Percentiles rank a stretch among this genome's conserved stretches.
These are phyloP conservation scores for Plasmodium sp. DNA, from an alignment of 169 alveolate species.

Conservation along the genomic window DNA sequence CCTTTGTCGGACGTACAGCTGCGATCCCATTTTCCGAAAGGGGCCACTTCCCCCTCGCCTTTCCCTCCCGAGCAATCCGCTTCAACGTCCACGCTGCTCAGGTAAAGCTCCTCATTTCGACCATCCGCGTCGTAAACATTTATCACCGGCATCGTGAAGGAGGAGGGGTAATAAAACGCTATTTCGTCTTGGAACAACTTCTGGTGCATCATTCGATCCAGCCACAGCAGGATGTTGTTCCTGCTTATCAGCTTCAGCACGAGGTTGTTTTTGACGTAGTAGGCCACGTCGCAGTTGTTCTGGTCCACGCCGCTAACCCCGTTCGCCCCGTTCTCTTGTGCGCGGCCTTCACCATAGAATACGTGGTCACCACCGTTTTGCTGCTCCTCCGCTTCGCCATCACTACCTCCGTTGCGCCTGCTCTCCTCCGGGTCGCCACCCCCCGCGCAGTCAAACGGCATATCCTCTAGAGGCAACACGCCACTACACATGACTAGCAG, in stretches of 20 bases:
- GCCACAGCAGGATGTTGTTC: constrained; percentile 52
- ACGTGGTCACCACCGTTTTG: not conserved
- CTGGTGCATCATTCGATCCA: constrained; percentile 29
- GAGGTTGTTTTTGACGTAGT: constrained; percentile 28
- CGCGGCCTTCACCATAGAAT: not conserved
- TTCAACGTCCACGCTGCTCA: not conserved
- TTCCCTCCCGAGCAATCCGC: not conserved
- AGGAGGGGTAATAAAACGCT: constrained; percentile 44
- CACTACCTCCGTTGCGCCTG: not conserved
- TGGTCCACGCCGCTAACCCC: not conserved
- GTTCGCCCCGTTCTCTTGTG: not conserved
- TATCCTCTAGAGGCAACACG: not conserved
- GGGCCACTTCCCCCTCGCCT: not conserved
- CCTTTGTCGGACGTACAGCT: not conserved
- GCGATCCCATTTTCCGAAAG: not conserved
- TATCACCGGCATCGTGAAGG: constrained; percentile 44
- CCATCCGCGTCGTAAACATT: constrained; percentile 33
- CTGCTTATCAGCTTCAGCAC: constrained; percentile 26
- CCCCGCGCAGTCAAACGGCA: constrained; percentile 4
- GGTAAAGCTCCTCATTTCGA: constrained; percentile 11
- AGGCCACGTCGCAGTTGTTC: not conserved
- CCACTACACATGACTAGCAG: constrained; percentile 43
- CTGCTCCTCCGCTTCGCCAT: not conserved
- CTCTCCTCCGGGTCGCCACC: not conserved
- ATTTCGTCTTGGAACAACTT: constrained; percentile 56